A percentile compares a stretch with the other conserved stretches of the same genome.
Conservation (phyloP, 2,329 filamentous ascomycete species). For the Dryadomyces quercus-mongolicae region DNA sequence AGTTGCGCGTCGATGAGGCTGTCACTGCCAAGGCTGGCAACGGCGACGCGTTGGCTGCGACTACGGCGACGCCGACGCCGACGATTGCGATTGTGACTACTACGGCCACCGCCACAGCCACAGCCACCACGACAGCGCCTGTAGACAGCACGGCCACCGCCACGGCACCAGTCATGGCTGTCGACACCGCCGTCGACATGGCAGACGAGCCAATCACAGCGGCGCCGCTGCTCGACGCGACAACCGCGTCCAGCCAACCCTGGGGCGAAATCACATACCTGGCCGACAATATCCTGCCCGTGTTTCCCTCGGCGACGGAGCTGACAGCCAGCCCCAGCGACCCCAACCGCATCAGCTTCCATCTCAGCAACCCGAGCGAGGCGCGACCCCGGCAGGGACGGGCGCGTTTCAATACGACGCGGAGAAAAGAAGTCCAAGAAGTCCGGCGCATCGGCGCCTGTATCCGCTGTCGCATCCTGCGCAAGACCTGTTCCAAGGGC, state of each 20-base stretch:
- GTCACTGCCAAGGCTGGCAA: not conserved
- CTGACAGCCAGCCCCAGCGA: constrained; percentile 13
- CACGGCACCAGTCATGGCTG: not conserved
- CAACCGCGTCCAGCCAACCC: constrained; percentile 23
- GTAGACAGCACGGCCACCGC: not conserved
- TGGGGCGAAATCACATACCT: constrained; percentile 44
- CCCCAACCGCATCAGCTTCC: constrained; percentile 34
- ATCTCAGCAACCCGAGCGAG: constrained; percentile 40
- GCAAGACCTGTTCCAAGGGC: constrained; percentile 54
- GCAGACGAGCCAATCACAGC: constrained; percentile 8
- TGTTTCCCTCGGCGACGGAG: constrained; percentile 13
- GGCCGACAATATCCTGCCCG: constrained; percentile 18
- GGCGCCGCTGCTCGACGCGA: constrained; percentile 3
- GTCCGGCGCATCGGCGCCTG: constrained; percentile 54
- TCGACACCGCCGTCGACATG: constrained; percentile 3
- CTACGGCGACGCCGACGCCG: constrained; percentile 9
- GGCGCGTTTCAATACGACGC: constrained; percentile 41
- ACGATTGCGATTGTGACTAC: not conserved
- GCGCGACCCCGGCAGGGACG: constrained; percentile 38
- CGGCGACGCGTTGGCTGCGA: constrained; percentile 8
- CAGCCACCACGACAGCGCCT: not conserved
- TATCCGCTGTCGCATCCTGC: constrained; percentile 51
- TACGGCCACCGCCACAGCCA: not conserved
- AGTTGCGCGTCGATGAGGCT: constrained; percentile 17
- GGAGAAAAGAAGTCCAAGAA: constrained; percentile 53